phyloP scores from a whole-genome alignment of 2,329 filamentous ascomycete genomes.

The Paraconiothyrium sp. region DNA sequence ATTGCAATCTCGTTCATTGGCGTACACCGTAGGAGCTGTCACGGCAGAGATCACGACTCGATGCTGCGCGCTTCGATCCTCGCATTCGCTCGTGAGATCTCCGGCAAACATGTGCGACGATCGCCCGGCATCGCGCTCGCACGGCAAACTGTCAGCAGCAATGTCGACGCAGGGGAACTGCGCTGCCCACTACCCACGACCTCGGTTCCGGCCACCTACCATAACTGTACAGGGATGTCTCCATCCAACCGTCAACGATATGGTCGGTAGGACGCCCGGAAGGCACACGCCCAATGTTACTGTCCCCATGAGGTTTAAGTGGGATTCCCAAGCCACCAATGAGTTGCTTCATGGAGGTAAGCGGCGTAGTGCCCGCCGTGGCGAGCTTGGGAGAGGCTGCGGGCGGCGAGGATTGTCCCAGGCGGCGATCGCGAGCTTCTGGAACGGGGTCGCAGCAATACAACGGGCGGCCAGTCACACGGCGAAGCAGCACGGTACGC shows the following conservation, averaged over 20 bases:
- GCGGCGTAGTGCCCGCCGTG: conserved; percentile 9
- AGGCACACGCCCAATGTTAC: conserved; percentile 8
- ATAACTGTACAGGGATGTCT: not conserved
- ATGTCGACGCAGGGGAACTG: not conserved
- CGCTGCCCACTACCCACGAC: not conserved
- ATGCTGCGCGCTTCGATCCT: not conserved
- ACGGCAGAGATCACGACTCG: not conserved
- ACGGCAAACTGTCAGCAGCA: not conserved
- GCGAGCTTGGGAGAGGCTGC: conserved; percentile 1
- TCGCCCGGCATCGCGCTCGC: not conserved
- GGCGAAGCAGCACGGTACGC: not conserved
- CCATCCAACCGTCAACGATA: not conserved
- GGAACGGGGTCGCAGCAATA: conserved; percentile 8
- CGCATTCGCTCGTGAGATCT: not conserved
- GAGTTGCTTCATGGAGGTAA: conserved; percentile 4
- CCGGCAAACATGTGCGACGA: not conserved
- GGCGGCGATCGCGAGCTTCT: conserved; percentile 14
- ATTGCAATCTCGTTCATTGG: not conserved
- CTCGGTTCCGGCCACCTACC: not conserved
- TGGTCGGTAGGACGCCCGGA: not conserved
- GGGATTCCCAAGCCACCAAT: conserved; percentile 15
- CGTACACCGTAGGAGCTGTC: not conserved
- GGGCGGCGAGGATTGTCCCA: not conserved
- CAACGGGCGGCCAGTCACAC: not conserved
- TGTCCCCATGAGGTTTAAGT: not conserved